Evolutionary conservation across 1,284 basidiomycete species (phyloP), one percentile per base, ranked within the genome.

Genomic region (Puccinia triticina): DNA sequence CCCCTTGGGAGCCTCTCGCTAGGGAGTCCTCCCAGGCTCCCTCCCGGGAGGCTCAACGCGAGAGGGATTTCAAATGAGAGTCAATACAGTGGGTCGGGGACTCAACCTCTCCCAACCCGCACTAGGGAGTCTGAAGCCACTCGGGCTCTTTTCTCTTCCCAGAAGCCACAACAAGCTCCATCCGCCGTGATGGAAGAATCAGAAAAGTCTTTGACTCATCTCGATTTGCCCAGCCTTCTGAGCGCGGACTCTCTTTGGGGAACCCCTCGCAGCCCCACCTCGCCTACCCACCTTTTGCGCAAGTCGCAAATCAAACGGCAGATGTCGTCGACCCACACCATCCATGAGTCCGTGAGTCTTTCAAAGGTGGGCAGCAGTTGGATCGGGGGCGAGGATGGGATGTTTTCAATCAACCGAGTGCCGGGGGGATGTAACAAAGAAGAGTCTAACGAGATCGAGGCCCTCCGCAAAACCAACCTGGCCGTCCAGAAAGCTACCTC

Each of bases 401-500:
- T 37, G 50, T 57, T 57, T 26, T 53, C 48, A 21, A 77, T 77
- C 48, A 77, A 8, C 21, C 75, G 75, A 34, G 43, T 73, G 12
- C 71, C 71, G 7, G 61, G 81, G 57, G 73, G 64, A 18, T 75
- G 81, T 61, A 76, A 76, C 64, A 74, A 43, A 29, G 81, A 69
- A n/a, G 73, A 75, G 61, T 74, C 57, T 5, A 57, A 82, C n/a
- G 81, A 82, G 43, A 82, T 82, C 43, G 64, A 82, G 48, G 74
- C 81, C 26, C 50, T 82, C 18, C n/a, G 53, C 29, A 37, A 77
- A 61, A 82, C 81, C n/a, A 82, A 82, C 74, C 59, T 67, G 26
- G 81, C 81, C 3, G 81, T 82, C 37, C 73, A 76, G 59, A 82
- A 82, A 61, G 81, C 81, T 71, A 82, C 81, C 8, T 82, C 81